Percentiles rank a stretch among this genome's conserved stretches.
Conservation (phyloP, 495 filamentous ascomycete species). For the Podospora fimiseda region DNA sequence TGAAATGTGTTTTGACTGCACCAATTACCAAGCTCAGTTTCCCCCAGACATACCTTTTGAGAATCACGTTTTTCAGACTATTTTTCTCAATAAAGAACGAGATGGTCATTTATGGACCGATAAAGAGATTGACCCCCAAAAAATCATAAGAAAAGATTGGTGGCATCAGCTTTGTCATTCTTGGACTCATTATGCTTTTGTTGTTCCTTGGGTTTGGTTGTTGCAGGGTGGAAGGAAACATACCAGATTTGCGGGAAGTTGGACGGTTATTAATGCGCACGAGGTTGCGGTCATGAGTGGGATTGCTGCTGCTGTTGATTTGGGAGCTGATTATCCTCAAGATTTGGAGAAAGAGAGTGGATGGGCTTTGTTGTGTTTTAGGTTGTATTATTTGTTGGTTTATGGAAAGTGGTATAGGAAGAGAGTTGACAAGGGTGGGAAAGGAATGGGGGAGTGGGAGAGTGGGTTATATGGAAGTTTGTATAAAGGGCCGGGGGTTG, state of each 20-base stretch:
- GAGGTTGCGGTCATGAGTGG: conserved; percentile 74
- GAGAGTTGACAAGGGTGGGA: conserved; percentile 15
- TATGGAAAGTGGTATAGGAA: conserved; percentile 37
- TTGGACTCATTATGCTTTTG: conserved; percentile 73
- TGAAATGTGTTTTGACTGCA: conserved; percentile 84
- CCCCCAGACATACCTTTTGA: conserved; percentile 33
- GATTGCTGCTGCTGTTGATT: conserved; percentile 67
- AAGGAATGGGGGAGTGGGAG: conserved; percentile 36
- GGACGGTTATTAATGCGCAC: conserved; percentile 84
- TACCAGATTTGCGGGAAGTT: conserved; percentile 66
- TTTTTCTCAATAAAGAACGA: conserved; percentile 65
- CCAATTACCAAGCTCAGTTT: conserved; percentile 81
- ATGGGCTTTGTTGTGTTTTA: conserved; percentile 36
- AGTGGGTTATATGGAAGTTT: conserved; percentile 48
- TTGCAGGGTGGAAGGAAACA: conserved; percentile 62
- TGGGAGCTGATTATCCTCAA: conserved; percentile 69
- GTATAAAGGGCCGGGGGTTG: conserved; percentile 47
- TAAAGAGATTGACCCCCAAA: conserved; percentile 59
- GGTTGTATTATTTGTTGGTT: conserved; percentile 35
- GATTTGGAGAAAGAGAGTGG: conserved; percentile 30
- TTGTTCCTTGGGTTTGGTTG: conserved; percentile 75
- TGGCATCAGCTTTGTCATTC: conserved; percentile 83
- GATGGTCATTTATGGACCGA: conserved; percentile 63
- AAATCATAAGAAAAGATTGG: conserved; percentile 69
- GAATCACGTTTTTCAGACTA: conserved; percentile 74